Evolutionary conservation across 2,329 filamentous ascomycete genomes (phyloP), one percentile per base, ranked within the genome.

Genomic region (Botryosphaeria agaves): DNA sequence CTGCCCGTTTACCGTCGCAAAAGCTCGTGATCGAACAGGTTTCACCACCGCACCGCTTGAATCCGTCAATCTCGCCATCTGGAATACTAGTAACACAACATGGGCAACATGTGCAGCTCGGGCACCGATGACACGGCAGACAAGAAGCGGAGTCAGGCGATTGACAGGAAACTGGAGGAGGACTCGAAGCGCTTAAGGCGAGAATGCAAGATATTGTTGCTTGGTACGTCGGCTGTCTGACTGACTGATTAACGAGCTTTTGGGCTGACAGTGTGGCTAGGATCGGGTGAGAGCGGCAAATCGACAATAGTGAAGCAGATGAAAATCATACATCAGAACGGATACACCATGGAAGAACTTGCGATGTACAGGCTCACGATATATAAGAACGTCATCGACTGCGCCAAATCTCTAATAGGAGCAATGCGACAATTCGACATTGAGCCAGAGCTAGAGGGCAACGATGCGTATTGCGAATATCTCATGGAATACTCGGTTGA

Each of bases 241-340:
- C 31, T 31, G 11, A 20, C 15, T 33, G 11, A 23, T 23, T 7
- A 7, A 23, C 7, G 20, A 7, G 20, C 12, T 12, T n/a, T n/a
- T n/a, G n/a, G 4, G 26, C 26, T 27, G 14, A 27, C 16, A n/a
- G 26, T 27, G 11, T 27, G 11, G 21, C n/a, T 30, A 94, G 89
- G 89, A 41, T 95, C 89, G 41, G 89, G 89, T 41, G 89, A 98
- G 62, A 95, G 87, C 57, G 89, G 89, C 43, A 98, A 98, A 60
- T 95, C 89, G 34, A 98, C 89, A 7, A 95, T 98, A 46, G 89
- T 98, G 43, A 98, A 98, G 59, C 89, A 98, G 66, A 98, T 98
- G 89, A 98, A 95, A 61, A 98, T 98, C 45, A 95, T 98, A 49
- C 89, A 98, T 51, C 78, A 95, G 47, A 93, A 94, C 59, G 89